A percentile compares a stretch with the other conserved stretches of the same genome.
Conservation (phyloP, 2,329 filamentous ascomycete species). For the Claviceps pusilla region DNA sequence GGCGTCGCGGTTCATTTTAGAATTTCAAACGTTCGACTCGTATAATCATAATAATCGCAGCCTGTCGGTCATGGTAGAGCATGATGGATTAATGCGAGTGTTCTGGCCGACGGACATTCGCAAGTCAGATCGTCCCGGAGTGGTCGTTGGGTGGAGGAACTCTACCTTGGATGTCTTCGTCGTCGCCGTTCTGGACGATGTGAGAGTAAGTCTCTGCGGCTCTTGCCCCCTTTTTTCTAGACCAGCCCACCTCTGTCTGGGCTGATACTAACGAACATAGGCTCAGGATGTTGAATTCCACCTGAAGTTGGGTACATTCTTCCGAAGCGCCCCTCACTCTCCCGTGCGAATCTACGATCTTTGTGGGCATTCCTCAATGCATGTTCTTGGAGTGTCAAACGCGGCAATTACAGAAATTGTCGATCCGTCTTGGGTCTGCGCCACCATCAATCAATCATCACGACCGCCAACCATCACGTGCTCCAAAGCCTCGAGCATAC, state of each 20-base stretch:
- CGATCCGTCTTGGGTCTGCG: conserved; percentile 56
- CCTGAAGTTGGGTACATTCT: conserved; percentile 66
- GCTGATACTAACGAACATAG: conserved; percentile 23
- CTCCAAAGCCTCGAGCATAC: conserved; percentile 55
- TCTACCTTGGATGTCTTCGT: conserved; percentile 83
- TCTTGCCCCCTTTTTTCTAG: neutral
- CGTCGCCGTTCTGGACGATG: conserved; percentile 74
- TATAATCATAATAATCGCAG: conserved; percentile 12
- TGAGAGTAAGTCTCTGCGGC: conserved; percentile 49
- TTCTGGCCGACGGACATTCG: conserved; percentile 91
- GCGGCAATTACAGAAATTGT: conserved; percentile 30
- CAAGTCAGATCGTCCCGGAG: conserved; percentile 57
- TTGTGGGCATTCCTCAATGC: conserved; percentile 69
- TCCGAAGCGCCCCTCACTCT: conserved; percentile 68
- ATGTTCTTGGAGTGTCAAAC: conserved; percentile 77
- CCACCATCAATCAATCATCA: conserved; percentile 35
- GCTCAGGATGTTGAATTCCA: conserved; percentile 74
- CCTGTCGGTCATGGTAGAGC: conserved; percentile 46
- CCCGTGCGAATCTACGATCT: conserved; percentile 67
- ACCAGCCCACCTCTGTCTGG: neutral
- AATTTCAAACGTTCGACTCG: conserved; percentile 9
- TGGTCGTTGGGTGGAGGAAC: conserved; percentile 92
- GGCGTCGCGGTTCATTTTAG: conserved; percentile 88
- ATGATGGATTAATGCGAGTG: conserved; percentile 88
- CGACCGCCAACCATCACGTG: conserved; percentile 60